Percentiles rank a stretch among this genome's conserved stretches.
Evolutionary conservation across 768 basidiomycete genomes (phyloP).

Genomic region (Cyclocybe cylindracea): DNA sequence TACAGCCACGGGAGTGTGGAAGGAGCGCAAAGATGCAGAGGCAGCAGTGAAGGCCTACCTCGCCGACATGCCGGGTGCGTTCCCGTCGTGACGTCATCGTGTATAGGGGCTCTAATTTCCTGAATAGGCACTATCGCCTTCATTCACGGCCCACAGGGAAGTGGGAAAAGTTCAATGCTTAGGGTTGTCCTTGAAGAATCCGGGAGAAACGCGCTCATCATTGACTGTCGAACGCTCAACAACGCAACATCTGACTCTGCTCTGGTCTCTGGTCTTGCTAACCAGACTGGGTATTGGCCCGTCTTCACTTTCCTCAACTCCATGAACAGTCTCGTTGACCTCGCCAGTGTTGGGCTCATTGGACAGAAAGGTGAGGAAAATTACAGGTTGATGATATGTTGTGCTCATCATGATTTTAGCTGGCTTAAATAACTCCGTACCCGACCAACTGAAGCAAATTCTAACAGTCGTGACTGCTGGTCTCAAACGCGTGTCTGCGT

Average conservation of each 20-base stretch:
- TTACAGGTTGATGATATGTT: neutral
- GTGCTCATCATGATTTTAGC: constrained; percentile 43
- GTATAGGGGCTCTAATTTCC: constrained; percentile 4
- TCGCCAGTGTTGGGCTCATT: constrained; percentile 92
- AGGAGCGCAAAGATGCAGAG: constrained; percentile 81
- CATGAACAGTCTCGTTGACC: constrained; percentile 79
- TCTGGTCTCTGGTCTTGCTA: constrained; percentile 69
- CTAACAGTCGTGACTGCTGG: constrained; percentile 76
- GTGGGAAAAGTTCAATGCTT: constrained; percentile 72
- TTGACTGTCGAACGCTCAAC: constrained; percentile 80
- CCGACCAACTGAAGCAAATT: constrained; percentile 83
- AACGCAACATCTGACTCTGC: constrained; percentile 68
- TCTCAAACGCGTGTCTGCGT: constrained; percentile 61
- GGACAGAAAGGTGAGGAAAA: constrained; percentile 80
- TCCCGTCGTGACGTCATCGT: neutral
- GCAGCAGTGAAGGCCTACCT: constrained; percentile 69
- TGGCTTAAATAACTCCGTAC: constrained; percentile 76
- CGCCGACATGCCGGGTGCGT: constrained; percentile 71
- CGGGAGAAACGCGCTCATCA: constrained; percentile 69
- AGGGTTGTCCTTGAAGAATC: constrained; percentile 50
- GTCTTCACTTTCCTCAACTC: constrained; percentile 85
- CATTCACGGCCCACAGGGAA: constrained; percentile 82
- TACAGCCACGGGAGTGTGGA: constrained; percentile 62
- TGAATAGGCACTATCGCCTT: constrained; percentile 70
- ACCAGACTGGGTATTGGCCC: constrained; percentile 88